phyloP scores from a whole-genome alignment of 495 filamentous ascomycete species.

The Darksidea phi region DNA sequence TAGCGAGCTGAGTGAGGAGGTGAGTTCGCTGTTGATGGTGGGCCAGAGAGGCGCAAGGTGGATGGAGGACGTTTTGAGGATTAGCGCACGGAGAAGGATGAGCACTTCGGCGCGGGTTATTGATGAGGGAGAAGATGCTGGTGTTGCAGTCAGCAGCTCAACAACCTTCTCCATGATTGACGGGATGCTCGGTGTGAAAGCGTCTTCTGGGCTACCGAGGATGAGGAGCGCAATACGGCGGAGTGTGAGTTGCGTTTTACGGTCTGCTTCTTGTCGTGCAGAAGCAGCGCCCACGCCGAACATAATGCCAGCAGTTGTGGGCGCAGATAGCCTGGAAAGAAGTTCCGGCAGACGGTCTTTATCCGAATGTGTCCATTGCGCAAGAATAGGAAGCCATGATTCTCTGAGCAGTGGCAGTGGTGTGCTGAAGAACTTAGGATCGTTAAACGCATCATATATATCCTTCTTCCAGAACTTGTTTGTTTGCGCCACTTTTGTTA shows the following conservation, averaged over 20 bases:
- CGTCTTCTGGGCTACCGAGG: slow-evolving; percentile 69
- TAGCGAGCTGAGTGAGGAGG: slow-evolving; percentile 75
- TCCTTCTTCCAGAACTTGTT: slow-evolving; percentile 95
- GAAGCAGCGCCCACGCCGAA: slow-evolving; percentile 96
- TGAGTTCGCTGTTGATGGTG: slow-evolving; percentile 79
- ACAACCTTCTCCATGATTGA: slow-evolving; percentile 77
- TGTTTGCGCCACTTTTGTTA: slow-evolving; percentile 71
- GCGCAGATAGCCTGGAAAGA: slow-evolving; percentile 71
- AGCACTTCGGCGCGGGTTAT: slow-evolving; percentile 84
- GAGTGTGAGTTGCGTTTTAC: slow-evolving; percentile 87
- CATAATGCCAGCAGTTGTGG: slow-evolving; percentile 93
- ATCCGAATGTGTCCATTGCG: slow-evolving; percentile 77
- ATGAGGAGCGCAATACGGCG: slow-evolving; percentile 76
- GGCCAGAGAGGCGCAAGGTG: slow-evolving; percentile 88
- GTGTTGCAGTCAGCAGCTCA: slow-evolving; percentile 82
- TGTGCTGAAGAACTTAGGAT: slow-evolving; percentile 78
- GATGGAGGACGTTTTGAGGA: slow-evolving; percentile 70
- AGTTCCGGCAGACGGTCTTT: slow-evolving; percentile 86
- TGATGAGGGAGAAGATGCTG: slow-evolving; percentile 86
- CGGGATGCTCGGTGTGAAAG: slow-evolving; percentile 72
- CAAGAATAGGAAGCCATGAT: slow-evolving; percentile 79
- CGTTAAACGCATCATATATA: slow-evolving; percentile 85
- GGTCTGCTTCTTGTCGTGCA: slow-evolving; percentile 89
- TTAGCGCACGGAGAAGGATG: slow-evolving; percentile 79
- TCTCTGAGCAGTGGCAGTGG: slow-evolving; percentile 60